Evolutionary conservation across 495 filamentous ascomycete species (phyloP).

Genomic region (Aspergillus coremiiformis): DNA sequence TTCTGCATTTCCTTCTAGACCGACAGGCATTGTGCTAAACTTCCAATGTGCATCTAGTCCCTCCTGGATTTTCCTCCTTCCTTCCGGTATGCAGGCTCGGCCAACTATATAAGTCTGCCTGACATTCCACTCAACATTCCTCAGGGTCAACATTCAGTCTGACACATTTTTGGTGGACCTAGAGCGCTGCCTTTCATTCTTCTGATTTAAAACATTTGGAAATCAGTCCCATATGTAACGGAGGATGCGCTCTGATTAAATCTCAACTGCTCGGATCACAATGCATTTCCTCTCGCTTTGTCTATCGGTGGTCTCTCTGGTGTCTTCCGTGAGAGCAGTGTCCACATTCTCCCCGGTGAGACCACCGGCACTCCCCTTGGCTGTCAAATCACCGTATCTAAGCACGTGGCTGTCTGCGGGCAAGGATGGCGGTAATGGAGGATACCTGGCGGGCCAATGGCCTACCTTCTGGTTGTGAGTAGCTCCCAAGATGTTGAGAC

Average conservation of each 20-base stretch:
- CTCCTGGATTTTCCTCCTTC: conserved; percentile 4
- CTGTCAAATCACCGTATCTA: conserved; percentile 52
- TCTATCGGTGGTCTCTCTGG: conserved; percentile 21
- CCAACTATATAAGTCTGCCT: conserved; percentile 26
- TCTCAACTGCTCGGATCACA: conserved; percentile 9
- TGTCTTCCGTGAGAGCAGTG: conserved; percentile 20
- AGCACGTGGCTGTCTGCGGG: conserved; percentile 50
- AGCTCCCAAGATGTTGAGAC: not conserved
- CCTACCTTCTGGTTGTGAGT: conserved; percentile 50
- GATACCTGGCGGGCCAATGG: conserved; percentile 53
- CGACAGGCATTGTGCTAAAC: not conserved
- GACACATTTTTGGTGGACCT: not conserved
- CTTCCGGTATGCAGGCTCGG: conserved; percentile 17
- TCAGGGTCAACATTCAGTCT: conserved; percentile 10
- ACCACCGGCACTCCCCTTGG: conserved; percentile 49
- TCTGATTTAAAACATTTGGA: conserved; percentile 2
- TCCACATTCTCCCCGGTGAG: conserved; percentile 50
- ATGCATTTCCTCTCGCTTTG: conserved; percentile 26
- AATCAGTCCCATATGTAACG: conserved; percentile 9
- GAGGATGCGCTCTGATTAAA: conserved; percentile 20
- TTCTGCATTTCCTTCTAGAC: conserved; percentile 11
- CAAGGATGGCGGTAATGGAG: conserved; percentile 48
- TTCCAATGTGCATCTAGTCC: not conserved
- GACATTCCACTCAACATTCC: conserved; percentile 33
- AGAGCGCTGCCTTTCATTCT: conserved; percentile 4